phyloP scores from a whole-genome alignment of 2,329 filamentous ascomycete genomes.

The Xylariaceae sp. region DNA sequence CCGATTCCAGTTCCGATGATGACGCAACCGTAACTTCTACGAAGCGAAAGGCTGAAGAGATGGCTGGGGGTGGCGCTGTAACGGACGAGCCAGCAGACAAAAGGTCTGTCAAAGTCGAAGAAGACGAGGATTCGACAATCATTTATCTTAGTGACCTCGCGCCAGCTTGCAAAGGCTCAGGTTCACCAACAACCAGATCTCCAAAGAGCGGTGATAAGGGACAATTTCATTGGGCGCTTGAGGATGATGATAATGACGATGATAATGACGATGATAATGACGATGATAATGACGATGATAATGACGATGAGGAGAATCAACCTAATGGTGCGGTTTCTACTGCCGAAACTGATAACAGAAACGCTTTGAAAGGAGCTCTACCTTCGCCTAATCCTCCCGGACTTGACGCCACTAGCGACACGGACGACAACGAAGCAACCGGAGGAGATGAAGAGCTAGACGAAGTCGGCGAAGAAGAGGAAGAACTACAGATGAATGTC shows the following conservation, averaged over 20 bases:
- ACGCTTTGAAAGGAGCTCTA: neutral
- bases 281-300: conserved; percentile 41
- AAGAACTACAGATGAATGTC: conserved; percentile 64
- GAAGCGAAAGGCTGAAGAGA: conserved; percentile 36
- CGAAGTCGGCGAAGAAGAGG: conserved; percentile 42
- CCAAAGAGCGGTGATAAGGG: conserved; percentile 11
- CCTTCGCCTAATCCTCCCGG: neutral
- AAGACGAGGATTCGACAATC: conserved; percentile 16
- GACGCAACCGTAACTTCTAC: neutral
- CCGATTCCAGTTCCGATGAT: conserved; percentile 24
- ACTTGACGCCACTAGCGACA: neutral
- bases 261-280: conserved; percentile 26
- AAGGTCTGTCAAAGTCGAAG: conserved; percentile 35
- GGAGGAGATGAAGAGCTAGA: conserved; percentile 20
- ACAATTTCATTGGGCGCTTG: conserved; percentile 42
- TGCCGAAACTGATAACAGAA: neutral
- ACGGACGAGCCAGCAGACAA: conserved; percentile 12
- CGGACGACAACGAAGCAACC: conserved; percentile 31
- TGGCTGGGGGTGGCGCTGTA: conserved; percentile 22
- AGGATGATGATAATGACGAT: conserved; percentile 41
- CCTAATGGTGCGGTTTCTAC: conserved; percentile 4
- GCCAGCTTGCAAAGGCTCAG: neutral
- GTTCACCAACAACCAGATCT: neutral
- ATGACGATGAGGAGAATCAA: conserved; percentile 31
- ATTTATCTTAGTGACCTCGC: conserved; percentile 20